These are phyloP conservation scores for Ulmus americana DNA, from an alignment of 331 rosid species.

Conservation along the genomic window DNA sequence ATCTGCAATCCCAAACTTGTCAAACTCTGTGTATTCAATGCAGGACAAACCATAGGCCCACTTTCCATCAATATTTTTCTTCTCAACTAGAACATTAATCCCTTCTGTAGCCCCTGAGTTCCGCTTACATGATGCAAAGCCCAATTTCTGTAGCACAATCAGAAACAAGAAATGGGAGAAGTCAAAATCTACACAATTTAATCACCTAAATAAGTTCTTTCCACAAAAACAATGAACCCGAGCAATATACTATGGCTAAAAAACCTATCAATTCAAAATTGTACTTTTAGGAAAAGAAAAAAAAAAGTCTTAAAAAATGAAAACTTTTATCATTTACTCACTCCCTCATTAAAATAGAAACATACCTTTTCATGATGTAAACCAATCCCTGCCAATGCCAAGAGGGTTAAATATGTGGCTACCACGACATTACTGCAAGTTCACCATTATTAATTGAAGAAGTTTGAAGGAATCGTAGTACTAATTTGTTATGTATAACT, in stretches of 20 bases:
- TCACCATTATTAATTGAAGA: conserved; percentile 25
- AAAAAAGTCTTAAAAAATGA: not conserved
- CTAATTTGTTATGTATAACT: conserved; percentile 23
- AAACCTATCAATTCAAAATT: not conserved
- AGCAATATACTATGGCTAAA: not conserved
- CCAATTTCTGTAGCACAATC: conserved; percentile 60
- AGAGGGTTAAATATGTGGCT: conserved; percentile 82
- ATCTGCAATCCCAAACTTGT: conserved; percentile 61
- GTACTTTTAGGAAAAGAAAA: not conserved
- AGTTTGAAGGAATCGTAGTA: conserved; percentile 6
- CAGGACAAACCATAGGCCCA: conserved; percentile 89
- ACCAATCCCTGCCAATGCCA: conserved; percentile 94
- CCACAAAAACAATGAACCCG: not conserved
- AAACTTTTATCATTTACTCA: not conserved
- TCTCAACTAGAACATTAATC: conserved; percentile 79
- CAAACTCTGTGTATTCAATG: conserved; percentile 91
- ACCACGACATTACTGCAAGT: conserved; percentile 89
- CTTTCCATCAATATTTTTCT: conserved; percentile 62
- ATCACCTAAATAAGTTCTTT: not conserved
- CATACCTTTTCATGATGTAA: conserved; percentile 75
- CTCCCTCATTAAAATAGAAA: conserved; percentile 3
- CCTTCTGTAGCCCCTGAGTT: conserved; percentile 87
- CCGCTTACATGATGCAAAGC: conserved; percentile 90
- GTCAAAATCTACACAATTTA: not conserved
- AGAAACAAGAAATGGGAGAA: conserved; percentile 1